Evolutionary conservation across 2,329 filamentous ascomycete genomes (phyloP).

Genomic region (Microsporum audouinii): DNA sequence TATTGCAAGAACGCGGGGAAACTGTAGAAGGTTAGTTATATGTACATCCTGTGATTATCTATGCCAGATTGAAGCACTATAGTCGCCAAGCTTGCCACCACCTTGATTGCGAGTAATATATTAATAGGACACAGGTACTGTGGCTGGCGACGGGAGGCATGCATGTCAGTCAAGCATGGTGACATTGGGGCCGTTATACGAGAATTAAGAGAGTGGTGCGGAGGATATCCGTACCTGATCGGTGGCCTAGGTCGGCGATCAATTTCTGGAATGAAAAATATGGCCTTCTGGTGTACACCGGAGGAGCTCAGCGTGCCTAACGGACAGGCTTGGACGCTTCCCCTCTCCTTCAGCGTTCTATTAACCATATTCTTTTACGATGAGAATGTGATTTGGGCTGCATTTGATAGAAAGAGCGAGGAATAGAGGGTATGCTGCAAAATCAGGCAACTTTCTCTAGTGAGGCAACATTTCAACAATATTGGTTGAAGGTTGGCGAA

Average conservation of each 20-base stretch:
- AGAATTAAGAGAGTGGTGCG: background rate
- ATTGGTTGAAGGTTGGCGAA: too few species aligned
- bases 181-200: background rate
- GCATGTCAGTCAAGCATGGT: background rate
- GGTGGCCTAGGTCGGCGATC: background rate
- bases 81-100: background rate
- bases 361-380: background rate
- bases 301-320: background rate
- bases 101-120: background rate
- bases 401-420: background rate
- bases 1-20: background rate
- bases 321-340: background rate
- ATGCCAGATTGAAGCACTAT: background rate
- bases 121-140: background rate
- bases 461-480: too few species aligned
- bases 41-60: background rate
- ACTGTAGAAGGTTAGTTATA: background rate
- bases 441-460: too few species aligned
- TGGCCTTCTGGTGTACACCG: background rate
- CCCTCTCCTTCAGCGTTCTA: background rate
- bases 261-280: background rate
- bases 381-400: background rate
- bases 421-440: too few species aligned
- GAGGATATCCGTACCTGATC: background rate
- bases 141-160: constrained; percentile 2